These are phyloP conservation scores for Stevia rebaudiana DNA, from an alignment of 140 eudicot species.

Conservation along the genomic window DNA sequence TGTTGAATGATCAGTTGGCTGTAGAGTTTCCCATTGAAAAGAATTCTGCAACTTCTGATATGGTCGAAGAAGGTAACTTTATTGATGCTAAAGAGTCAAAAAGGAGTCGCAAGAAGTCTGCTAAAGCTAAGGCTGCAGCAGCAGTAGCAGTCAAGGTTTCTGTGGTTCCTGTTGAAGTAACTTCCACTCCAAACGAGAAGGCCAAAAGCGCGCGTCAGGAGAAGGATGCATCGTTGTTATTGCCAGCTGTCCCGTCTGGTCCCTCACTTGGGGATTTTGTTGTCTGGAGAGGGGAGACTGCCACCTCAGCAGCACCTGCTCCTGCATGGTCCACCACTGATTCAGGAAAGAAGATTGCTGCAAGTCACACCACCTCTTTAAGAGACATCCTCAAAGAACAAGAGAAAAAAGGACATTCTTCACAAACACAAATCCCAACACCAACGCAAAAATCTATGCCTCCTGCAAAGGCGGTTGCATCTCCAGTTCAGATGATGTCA, in stretches of 20 bases:
- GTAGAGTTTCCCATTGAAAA: conserved; percentile 37
- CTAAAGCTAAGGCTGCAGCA: conserved; percentile 65
- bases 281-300: conserved; percentile 72
- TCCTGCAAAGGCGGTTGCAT: conserved; percentile 61
- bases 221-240: conserved; percentile 42
- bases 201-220: conserved; percentile 48
- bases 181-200: conserved; percentile 59
- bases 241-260: conserved; percentile 73
- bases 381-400: conserved; percentile 89
- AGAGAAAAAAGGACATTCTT: conserved; percentile 50
- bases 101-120: conserved; percentile 84
- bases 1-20: conserved; percentile 55
- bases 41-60: conserved; percentile 31
- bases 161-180: conserved; percentile 43
- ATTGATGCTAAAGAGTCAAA: conserved; percentile 84
- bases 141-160: conserved; percentile 52
- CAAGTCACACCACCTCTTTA: conserved; percentile 60
- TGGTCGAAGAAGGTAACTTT: conserved; percentile 51
- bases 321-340: conserved; percentile 95
- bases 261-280: conserved; percentile 92
- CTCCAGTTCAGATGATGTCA: conserved; percentile 44
- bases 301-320: conserved; percentile 45
- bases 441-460: conserved; percentile 38
- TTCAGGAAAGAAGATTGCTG: conserved; percentile 53
- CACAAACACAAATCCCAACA: conserved; percentile 28